Evolutionary conservation across 306 rosid genomes (phyloP).

Genomic region (Lotus japonicus): DNA sequence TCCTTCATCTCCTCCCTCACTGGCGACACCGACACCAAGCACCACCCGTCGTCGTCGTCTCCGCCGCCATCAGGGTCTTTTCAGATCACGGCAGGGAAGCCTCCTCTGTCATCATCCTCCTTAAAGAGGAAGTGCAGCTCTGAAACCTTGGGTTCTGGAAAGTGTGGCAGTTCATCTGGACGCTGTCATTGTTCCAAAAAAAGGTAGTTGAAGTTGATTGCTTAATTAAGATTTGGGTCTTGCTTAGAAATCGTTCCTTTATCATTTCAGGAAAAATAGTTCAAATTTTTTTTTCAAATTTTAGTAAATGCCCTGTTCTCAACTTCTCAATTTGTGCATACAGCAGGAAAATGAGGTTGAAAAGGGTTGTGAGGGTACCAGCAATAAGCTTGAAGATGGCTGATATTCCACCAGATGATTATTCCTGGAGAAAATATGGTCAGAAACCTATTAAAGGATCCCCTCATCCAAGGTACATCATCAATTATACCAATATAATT

Average conservation of each 20-base stretch:
- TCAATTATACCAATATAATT: no score
- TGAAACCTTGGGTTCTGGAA: constrained; percentile 67
- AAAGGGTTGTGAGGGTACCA: constrained; percentile 76
- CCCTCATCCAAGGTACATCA: constrained; percentile 77
- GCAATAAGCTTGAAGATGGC: constrained; percentile 88
- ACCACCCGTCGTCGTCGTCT: constrained; percentile 38
- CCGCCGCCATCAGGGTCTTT: constrained; percentile 46
- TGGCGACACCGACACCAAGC: constrained; percentile 53
- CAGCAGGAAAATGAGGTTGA: constrained; percentile 64
- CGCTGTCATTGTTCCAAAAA: constrained; percentile 87
- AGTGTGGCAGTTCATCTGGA: constrained; percentile 66
- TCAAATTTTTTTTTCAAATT: neutral
- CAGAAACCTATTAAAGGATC: constrained; percentile 95
- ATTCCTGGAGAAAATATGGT: constrained; percentile 90
- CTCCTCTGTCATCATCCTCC: constrained; percentile 66
- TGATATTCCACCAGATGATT: constrained; percentile 95
- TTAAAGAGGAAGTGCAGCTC: constrained; percentile 83
- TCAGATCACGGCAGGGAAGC: constrained; percentile 64
- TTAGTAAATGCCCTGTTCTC: neutral
- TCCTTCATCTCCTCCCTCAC: constrained; percentile 72
- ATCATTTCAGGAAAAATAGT: neutral
- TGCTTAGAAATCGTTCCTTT: neutral
- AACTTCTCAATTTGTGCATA: neutral
- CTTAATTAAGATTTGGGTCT: neutral
- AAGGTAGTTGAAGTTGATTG: constrained; percentile 32